Percentiles rank a stretch among this genome's conserved stretches.
Evolutionary conservation across 345 rosid genomes (phyloP).

Genomic region (Erysimum cheiranthoides): DNA sequence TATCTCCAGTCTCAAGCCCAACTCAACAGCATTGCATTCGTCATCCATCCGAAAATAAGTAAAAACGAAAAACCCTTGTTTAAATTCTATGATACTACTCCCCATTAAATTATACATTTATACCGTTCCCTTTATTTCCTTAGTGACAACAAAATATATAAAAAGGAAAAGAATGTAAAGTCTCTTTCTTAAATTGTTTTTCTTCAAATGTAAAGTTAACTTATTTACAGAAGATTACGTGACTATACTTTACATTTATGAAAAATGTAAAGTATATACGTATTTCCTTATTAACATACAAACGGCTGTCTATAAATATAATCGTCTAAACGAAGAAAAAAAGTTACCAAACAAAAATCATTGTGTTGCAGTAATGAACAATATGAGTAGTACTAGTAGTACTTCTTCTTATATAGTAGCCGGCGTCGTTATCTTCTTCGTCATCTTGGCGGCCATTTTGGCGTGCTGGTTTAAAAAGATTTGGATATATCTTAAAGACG

Average conservation of each 20-base stretch:
- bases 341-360: not conserved
- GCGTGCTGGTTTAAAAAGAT: not conserved
- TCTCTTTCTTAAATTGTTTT: not conserved
- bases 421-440: not conserved
- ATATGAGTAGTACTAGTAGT: not conserved
- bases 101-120: not conserved
- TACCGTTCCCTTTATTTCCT: conserved; percentile 10
- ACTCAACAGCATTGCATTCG: not conserved
- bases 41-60: not conserved
- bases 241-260: not conserved
- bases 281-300: not conserved
- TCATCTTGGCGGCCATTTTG: not conserved
- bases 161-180: not conserved
- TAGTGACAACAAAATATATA: not conserved
- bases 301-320: not conserved
- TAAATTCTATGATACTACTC: not conserved
- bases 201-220: not conserved
- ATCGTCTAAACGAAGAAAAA: not conserved
- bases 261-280: not conserved
- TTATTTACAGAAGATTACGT: not conserved
- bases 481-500: not conserved
- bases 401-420: not conserved
- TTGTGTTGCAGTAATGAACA: not conserved
- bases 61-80: no score
- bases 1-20: no score